These are phyloP conservation scores for Trebouxia gelatinosa DNA, from an alignment of 163 green algal species.

Conservation along the genomic window DNA sequence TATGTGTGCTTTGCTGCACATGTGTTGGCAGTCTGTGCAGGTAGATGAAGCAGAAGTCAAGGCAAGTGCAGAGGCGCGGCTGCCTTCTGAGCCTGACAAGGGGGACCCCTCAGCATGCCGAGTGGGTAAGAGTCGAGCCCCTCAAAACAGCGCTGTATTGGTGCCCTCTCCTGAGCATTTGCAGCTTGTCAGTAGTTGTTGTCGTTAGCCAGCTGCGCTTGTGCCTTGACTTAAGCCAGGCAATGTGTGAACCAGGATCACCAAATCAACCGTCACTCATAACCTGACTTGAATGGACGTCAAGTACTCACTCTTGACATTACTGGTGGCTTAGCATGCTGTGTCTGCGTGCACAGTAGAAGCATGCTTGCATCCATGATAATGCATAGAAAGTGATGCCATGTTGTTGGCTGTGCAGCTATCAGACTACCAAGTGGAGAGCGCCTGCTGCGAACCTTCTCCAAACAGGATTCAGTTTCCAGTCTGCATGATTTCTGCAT, in stretches of 20 bases:
- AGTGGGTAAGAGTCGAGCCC: too few relatives aligned
- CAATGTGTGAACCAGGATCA: too few relatives aligned
- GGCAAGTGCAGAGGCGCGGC: neutral
- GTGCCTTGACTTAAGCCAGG: neutral
- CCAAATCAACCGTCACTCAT: too few relatives aligned
- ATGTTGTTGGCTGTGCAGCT: slow-evolving; percentile 20
- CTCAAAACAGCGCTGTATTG: too few relatives aligned
- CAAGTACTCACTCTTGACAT: neutral
- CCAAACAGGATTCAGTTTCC: slow-evolving; percentile 1
- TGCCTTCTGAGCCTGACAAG: neutral
- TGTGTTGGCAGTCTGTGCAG: too few relatives aligned
- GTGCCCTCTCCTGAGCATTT: too few relatives aligned
- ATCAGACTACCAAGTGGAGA: neutral
- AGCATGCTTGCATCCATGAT: neutral
- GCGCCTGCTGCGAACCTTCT: slow-evolving; percentile 8
- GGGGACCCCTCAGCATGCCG: neutral
- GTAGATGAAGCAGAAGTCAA: neutral
- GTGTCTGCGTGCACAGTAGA: neutral
- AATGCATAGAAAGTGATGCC: neutral
- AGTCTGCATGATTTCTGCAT: slow-evolving; percentile 9
- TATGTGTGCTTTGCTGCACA: too few relatives aligned
- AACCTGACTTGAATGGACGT: too few relatives aligned
- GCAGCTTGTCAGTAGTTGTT: too few relatives aligned
- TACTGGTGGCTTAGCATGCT: neutral
- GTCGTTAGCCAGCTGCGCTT: too few relatives aligned